Percentiles rank a stretch among this genome's conserved stretches.
These are phyloP conservation scores for Cladosporium sp. DNA, from an alignment of 2,329 filamentous ascomycete genomes.

Conservation along the genomic window DNA sequence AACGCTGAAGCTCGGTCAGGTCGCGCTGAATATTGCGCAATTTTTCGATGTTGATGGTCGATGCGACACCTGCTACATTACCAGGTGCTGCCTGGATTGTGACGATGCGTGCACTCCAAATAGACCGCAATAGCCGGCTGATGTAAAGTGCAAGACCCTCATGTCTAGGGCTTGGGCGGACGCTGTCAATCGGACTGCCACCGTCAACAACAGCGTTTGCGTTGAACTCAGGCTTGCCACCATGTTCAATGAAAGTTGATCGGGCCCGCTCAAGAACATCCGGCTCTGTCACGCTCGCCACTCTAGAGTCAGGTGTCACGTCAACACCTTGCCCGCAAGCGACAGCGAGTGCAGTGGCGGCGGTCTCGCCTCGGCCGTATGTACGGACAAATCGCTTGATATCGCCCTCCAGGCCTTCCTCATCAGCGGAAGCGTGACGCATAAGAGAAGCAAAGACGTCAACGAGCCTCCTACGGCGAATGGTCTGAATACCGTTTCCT, in stretches of 20 bases:
- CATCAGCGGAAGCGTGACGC: slow-evolving; percentile 58
- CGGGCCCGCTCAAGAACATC: slow-evolving; percentile 80
- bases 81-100: slow-evolving; percentile 50
- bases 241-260: slow-evolving; percentile 85
- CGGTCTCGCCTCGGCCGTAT: slow-evolving; percentile 84
- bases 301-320: slow-evolving; percentile 64
- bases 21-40: slow-evolving; percentile 74
- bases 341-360: slow-evolving; percentile 86
- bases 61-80: slow-evolving; percentile 60
- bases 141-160: slow-evolving; percentile 85
- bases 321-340: slow-evolving; percentile 91
- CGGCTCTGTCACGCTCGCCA: slow-evolving; percentile 71
- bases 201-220: slow-evolving; percentile 66
- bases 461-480: slow-evolving; percentile 78
- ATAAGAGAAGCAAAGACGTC: slow-evolving; percentile 87
- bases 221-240: slow-evolving; percentile 78
- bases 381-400: slow-evolving; percentile 77
- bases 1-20: slow-evolving; percentile 71
- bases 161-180: slow-evolving; percentile 82
- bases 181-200: slow-evolving; percentile 70
- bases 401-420: slow-evolving; percentile 76
- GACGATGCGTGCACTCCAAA: slow-evolving; percentile 81
- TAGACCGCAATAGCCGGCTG: slow-evolving; percentile 76
- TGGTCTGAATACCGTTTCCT: slow-evolving; percentile 81
- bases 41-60: slow-evolving; percentile 64